Percentiles rank a stretch among this genome's conserved stretches.
Conservation (phyloP, 225 moss, liverwort and hornwort species). For the Neckera pumila region DNA sequence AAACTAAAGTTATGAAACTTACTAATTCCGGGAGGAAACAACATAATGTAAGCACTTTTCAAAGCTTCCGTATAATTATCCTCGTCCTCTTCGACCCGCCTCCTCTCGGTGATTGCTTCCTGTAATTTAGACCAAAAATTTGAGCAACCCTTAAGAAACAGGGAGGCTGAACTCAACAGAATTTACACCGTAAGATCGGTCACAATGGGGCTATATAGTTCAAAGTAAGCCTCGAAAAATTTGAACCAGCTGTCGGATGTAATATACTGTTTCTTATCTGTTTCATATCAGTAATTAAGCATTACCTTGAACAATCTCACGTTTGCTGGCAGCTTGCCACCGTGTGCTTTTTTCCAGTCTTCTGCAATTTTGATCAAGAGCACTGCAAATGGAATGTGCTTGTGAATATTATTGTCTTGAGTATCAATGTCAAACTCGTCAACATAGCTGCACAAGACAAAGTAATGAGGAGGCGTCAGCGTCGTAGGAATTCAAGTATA, state of each 20-base stretch:
- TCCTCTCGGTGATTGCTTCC: constrained; percentile 74
- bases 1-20: constrained; percentile 5
- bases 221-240: background rate
- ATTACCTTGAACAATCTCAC: constrained; percentile 79
- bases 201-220: background rate
- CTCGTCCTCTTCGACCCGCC: constrained; percentile 57
- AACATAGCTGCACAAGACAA: constrained; percentile 54
- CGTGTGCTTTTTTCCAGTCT: constrained; percentile 75
- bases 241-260: background rate
- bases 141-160: background rate
- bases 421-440: constrained; percentile 90
- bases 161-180: background rate
- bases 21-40: constrained; percentile 86
- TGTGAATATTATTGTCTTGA: constrained; percentile 62
- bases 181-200: background rate
- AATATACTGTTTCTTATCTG: background rate
- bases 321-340: constrained; percentile 67
- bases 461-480: background rate
- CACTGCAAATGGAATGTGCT: constrained; percentile 94
- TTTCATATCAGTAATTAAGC: background rate
- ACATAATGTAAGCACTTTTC: constrained; percentile 71
- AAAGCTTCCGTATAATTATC: constrained; percentile 91
- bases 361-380: constrained; percentile 79
- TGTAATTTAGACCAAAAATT: constrained; percentile 10
- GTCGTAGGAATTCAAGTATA: background rate